Evolutionary conservation across 2,329 filamentous ascomycete species (phyloP).

Genomic region (Clarireedia monteithiana): DNA sequence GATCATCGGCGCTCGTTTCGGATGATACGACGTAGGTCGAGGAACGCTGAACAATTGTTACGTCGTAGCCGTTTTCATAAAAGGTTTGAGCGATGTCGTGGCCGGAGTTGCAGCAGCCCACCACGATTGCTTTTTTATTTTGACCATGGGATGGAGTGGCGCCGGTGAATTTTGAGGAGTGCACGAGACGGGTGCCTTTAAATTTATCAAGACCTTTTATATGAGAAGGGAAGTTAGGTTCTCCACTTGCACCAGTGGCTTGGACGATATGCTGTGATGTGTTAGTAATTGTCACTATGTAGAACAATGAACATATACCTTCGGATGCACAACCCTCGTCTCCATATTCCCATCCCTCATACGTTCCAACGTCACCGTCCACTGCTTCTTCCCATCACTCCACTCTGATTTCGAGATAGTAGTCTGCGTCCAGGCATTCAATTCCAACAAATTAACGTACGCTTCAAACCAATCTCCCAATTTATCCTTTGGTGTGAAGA

Average conservation of each 20-base stretch:
- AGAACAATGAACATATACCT: not conserved
- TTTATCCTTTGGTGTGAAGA: slow-evolving; percentile 67
- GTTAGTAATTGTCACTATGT: slow-evolving; percentile 18
- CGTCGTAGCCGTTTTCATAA: slow-evolving; percentile 55
- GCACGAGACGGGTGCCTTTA: slow-evolving; percentile 47
- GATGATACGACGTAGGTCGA: slow-evolving; percentile 57
- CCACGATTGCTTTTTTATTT: slow-evolving; percentile 54
- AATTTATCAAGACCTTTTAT: slow-evolving; percentile 46
- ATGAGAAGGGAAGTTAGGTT: slow-evolving; percentile 41
- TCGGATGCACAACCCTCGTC: slow-evolving; percentile 11
- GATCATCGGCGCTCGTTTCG: slow-evolving; percentile 33
- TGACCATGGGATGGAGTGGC: slow-evolving; percentile 36
- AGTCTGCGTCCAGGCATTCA: slow-evolving; percentile 57
- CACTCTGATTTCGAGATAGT: slow-evolving; percentile 36
- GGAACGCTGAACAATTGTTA: slow-evolving; percentile 63
- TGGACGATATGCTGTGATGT: slow-evolving; percentile 14
- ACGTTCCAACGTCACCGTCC: slow-evolving; percentile 46
- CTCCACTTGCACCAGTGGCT: slow-evolving; percentile 40
- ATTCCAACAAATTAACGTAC: slow-evolving; percentile 54
- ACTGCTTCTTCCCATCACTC: slow-evolving; percentile 41
- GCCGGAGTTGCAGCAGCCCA: slow-evolving; percentile 61
- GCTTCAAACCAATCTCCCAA: slow-evolving; percentile 60
- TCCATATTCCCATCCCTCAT: slow-evolving; percentile 21
- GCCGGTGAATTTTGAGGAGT: slow-evolving; percentile 53
- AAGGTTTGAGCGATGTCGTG: slow-evolving; percentile 65